phyloP scores from a whole-genome alignment of 106 monocot species.

The Cymbidium sinense region DNA sequence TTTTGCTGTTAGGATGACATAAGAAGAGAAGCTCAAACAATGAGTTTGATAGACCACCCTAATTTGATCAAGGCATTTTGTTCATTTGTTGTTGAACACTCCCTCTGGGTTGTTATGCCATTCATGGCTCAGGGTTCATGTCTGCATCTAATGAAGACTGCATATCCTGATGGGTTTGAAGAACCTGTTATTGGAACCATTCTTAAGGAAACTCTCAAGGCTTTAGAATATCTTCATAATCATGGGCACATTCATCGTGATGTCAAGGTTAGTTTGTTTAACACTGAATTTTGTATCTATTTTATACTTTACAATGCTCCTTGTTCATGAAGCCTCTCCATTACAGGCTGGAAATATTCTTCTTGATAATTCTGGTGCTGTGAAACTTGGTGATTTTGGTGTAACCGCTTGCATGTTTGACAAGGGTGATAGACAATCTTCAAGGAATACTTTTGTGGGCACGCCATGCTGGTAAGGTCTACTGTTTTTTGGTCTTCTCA shows the following conservation, averaged over 20 bases:
- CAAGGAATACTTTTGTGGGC: constrained; percentile 85
- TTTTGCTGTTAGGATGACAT: constrained; percentile 69
- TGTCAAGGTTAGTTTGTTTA: constrained; percentile 65
- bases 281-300: neutral
- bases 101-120: constrained; percentile 96
- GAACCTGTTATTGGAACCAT: constrained; percentile 75
- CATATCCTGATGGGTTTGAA: constrained; percentile 95
- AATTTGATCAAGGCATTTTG: constrained; percentile 80
- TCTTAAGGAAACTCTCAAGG: constrained; percentile 92
- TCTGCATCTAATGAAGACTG: constrained; percentile 94
- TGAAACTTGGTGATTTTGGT: constrained; percentile 91
- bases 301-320: neutral
- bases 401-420: constrained; percentile 94
- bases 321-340: neutral
- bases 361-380: constrained; percentile 57
- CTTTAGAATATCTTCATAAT: constrained; percentile 90
- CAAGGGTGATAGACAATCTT: constrained; percentile 69
- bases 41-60: constrained; percentile 97
- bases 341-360: constrained; percentile 93
- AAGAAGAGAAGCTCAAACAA: constrained; percentile 87
- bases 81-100: constrained; percentile 88
- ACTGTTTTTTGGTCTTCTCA: neutral
- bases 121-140: constrained; percentile 98
- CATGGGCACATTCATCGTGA: constrained; percentile 99
- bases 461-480: constrained; percentile 78